Evolutionary conservation across 1,284 basidiomycete species (phyloP), one percentile per base, ranked within the genome.

Genomic region (Gymnopus androsaceus): DNA sequence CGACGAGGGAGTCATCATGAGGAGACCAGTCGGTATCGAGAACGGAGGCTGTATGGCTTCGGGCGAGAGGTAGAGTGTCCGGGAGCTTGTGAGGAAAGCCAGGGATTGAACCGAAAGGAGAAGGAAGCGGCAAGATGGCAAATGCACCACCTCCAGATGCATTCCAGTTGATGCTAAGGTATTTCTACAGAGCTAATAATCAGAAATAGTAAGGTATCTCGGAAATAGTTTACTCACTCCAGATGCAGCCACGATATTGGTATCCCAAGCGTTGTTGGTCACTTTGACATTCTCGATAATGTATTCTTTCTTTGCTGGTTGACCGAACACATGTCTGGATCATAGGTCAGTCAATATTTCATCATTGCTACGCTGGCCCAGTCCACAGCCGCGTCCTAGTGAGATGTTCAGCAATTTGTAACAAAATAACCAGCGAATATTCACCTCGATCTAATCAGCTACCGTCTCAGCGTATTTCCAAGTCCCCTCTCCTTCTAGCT

Each of bases 1-100:
- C 95, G 61, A 98, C 89, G 66, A 97, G 79, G 15, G 83, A 79
- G 73, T 98, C 95, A 69, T 95, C 88, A 70, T 97, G 95, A 1
- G 95, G 95, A 1, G 91, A 94, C 92, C 95, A 99, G 64, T 93
- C 92, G 0, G 96, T 98, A 73, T 98, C 96, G 50, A 98, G 88
- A n/a, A 94, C 92, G 33, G 90, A 75, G 0, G 87, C 91, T 6
- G 88, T 88, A 70, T 92, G 88, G 30, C 88, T 91, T 56, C 96
- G 88, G 23, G 94, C 94, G 47, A 99, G 84, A 0, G 96, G 96
- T 53, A 98, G 84, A 64, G 91, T 83, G 68, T 99, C 96, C 3
- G 95, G 95, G 30, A 98, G 82, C 73, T 95, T 95, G 68, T 81
- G 79, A 7, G 88, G 85, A 65, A 94, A 75, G 23, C 74, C 74